phyloP scores from a whole-genome alignment of 176 grass and related monocot species.

The Oryza australiensis region DNA sequence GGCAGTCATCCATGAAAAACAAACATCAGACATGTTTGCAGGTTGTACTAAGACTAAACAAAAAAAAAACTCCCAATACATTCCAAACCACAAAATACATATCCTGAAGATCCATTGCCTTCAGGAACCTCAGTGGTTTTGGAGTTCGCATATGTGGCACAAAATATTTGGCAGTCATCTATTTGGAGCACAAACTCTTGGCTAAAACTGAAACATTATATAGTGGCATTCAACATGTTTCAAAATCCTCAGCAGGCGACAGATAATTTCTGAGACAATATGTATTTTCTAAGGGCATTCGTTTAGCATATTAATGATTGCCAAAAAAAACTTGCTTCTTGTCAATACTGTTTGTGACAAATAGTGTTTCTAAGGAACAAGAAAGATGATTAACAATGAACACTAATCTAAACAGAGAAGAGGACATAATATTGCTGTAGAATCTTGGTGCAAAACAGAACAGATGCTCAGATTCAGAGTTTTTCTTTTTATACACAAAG shows the following conservation, averaged over 20 bases:
- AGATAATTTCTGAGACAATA: not conserved
- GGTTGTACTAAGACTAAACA: slow-evolving; percentile 17
- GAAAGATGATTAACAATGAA: not conserved
- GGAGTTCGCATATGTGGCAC: slow-evolving; percentile 27
- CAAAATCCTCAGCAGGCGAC: slow-evolving; percentile 55
- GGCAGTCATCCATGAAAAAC: not conserved
- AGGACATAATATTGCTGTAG: not conserved
- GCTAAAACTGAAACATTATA: slow-evolving; percentile 38
- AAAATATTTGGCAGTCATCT: slow-evolving; percentile 33
- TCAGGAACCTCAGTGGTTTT: slow-evolving; percentile 25
- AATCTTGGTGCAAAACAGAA: not conserved
- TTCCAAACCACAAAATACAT: slow-evolving; percentile 35
- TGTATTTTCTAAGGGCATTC: slow-evolving; percentile 12
- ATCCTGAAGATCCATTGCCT: slow-evolving; percentile 16
- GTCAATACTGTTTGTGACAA: not conserved
- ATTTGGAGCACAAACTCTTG: slow-evolving; percentile 29
- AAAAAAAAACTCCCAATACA: slow-evolving; percentile 38
- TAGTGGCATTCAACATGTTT: slow-evolving; percentile 1
- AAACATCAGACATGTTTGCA: slow-evolving; percentile 22
- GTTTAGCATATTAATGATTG: not conserved
- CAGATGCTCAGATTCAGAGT: not conserved
- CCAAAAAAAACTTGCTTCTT: not conserved
- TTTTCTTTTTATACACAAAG: not conserved
- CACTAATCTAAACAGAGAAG: not conserved
- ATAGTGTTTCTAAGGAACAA: slow-evolving; percentile 8